Evolutionary conservation across 2,329 filamentous ascomycete species (phyloP).

Genomic region (Sporothrix schenckii): DNA sequence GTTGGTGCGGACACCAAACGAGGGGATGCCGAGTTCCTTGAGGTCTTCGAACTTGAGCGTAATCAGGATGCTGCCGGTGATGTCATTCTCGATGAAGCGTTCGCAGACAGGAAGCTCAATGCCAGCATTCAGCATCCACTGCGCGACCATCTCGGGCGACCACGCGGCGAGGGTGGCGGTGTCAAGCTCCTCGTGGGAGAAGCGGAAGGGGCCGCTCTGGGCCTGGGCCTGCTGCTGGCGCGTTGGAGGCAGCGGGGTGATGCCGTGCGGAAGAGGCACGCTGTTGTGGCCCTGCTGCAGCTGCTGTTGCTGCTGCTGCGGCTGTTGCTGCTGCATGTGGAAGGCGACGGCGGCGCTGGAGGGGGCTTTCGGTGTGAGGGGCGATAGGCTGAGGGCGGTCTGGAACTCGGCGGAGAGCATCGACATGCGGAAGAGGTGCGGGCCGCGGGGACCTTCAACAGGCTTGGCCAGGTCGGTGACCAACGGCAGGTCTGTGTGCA

Average conservation of each 20-base stretch:
- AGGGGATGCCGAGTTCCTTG: conserved; percentile 77
- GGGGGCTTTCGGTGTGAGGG: conserved; percentile 67
- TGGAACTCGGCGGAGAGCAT: conserved; percentile 60
- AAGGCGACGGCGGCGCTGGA: conserved; percentile 30
- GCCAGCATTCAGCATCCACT: conserved; percentile 83
- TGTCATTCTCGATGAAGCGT: conserved; percentile 89
- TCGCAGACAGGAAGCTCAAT: conserved; percentile 77
- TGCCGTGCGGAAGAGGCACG: conserved; percentile 45
- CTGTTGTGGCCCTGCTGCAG: conserved; percentile 34
- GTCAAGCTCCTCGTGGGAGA: conserved; percentile 61
- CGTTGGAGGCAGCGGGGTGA: conserved; percentile 45
- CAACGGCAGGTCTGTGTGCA: conserved; percentile 64
- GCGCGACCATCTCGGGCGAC: conserved; percentile 75
- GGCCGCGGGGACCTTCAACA: conserved; percentile 79
- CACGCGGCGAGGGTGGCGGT: conserved; percentile 64
- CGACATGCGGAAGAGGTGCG: conserved; percentile 81
- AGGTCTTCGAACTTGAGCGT: conserved; percentile 91
- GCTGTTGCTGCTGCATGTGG: conserved; percentile 6
- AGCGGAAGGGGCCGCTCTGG: conserved; percentile 57
- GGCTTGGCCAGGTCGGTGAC: conserved; percentile 62
- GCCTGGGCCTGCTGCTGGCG: conserved; percentile 29
- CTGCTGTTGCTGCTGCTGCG: background rate
- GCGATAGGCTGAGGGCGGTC: conserved; percentile 68
- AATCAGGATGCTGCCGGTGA: conserved; percentile 82
- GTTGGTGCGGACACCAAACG: conserved; percentile 78